Percentiles rank a stretch among this genome's conserved stretches.
phyloP scores from a whole-genome alignment of 108 stramenopile genomes.

The Schizochytrium sp. region DNA sequence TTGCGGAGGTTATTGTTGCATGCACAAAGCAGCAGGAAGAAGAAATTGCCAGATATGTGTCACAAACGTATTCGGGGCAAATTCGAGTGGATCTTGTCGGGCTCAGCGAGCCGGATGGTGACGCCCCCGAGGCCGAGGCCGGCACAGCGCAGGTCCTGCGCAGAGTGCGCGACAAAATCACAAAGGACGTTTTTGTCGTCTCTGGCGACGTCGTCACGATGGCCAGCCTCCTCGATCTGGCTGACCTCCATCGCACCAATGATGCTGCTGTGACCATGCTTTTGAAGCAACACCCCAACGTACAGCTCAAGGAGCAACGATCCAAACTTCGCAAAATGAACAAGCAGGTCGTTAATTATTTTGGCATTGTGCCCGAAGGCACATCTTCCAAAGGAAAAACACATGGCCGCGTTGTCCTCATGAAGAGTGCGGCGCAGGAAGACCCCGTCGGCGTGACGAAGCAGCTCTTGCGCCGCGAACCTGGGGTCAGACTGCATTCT shows the following conservation, averaged over 20 bases:
- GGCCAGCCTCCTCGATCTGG: background rate
- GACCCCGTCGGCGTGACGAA: background rate
- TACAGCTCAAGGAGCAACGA: background rate
- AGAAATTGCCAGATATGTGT: background rate
- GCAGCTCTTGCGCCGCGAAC: background rate
- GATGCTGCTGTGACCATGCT: slow-evolving; percentile 4
- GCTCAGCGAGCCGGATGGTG: background rate
- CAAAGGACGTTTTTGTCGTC: background rate
- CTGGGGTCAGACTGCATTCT: background rate
- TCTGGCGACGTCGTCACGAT: background rate
- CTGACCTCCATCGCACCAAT: background rate
- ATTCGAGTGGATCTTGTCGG: background rate
- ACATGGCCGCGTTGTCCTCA: background rate
- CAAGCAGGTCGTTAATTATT: background rate
- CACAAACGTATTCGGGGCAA: background rate
- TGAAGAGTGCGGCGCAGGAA: background rate
- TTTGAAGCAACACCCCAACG: background rate
- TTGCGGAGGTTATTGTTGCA: background rate
- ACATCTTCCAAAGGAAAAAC: background rate
- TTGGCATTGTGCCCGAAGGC: background rate
- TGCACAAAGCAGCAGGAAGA: background rate
- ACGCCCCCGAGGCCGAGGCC: background rate
- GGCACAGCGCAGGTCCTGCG: background rate
- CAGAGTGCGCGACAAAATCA: background rate
- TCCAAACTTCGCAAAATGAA: background rate